Percentiles rank a stretch among this genome's conserved stretches.
Evolutionary conservation across 139 green algal species (phyloP).

Genomic region (Tetradesmus obliquus): DNA sequence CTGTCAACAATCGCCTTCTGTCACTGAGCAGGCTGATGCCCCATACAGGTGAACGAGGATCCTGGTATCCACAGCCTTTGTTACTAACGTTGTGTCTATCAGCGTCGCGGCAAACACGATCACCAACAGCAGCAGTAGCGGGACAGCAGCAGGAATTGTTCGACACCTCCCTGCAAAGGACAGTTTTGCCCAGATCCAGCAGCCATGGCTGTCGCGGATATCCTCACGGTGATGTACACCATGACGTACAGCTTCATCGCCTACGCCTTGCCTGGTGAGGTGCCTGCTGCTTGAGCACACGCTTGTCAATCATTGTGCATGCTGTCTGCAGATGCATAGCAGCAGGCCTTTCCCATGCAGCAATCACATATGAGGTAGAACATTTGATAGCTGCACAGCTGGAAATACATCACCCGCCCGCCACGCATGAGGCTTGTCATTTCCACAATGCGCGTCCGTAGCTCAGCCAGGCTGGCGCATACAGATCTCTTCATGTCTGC

Average conservation of each 20-base stretch:
- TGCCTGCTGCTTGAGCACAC: too few species aligned
- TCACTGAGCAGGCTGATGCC: too few species aligned
- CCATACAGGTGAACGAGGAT: too few species aligned
- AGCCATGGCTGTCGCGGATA: constrained; percentile 19
- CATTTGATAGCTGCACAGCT: too few species aligned
- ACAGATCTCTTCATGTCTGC: too few species aligned
- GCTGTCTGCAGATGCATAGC: background rate
- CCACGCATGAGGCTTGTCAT: too few species aligned
- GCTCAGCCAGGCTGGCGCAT: too few species aligned
- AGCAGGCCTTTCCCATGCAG: background rate
- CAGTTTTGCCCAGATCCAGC: background rate
- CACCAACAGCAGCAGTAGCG: background rate
- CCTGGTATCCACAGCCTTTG: too few species aligned
- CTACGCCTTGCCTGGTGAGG: constrained; percentile 1
- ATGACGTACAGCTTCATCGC: constrained; percentile 12
- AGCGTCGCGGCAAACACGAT: background rate
- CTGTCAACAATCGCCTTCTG: background rate
- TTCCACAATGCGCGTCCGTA: too few species aligned
- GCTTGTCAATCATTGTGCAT: background rate
- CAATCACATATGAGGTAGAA: too few species aligned
- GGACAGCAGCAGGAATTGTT: background rate
- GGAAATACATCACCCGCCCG: too few species aligned
- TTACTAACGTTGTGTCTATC: background rate
- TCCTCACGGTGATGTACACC: constrained; percentile 1
- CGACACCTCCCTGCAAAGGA: background rate